Evolutionary conservation across 73 alveolate species (phyloP).

Genomic region (Durusdinium trenchii): DNA sequence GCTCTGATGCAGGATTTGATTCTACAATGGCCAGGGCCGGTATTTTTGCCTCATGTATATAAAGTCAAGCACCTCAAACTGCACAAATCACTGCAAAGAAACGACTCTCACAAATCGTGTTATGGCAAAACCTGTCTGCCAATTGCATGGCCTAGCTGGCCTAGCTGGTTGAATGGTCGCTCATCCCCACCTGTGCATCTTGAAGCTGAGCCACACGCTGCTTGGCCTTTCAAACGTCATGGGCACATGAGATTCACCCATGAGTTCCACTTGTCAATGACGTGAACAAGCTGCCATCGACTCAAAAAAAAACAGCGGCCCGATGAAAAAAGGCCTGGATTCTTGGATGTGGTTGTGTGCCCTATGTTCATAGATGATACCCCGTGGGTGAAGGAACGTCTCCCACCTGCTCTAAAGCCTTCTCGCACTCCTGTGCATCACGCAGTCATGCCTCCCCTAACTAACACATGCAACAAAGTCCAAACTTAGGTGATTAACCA

Average conservation of each 20-base stretch:
- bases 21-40: neutral
- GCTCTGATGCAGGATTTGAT: neutral
- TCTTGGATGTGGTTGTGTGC: neutral
- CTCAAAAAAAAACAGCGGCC: neutral
- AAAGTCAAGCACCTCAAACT: too few relatives aligned
- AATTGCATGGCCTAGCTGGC: neutral
- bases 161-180: neutral
- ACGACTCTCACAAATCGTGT: too few relatives aligned
- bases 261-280: neutral
- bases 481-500: neutral
- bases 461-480: neutral
- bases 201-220: neutral
- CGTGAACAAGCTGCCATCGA: neutral
- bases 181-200: conserved; percentile 40
- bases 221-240: neutral
- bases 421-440: conserved; percentile 44
- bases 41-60: neutral
- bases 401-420: conserved; percentile 61
- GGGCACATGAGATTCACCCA: neutral
- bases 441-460: neutral
- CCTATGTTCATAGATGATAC: neutral
- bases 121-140: neutral
- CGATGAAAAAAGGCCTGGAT: neutral
- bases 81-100: too few relatives aligned
- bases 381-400: neutral